phyloP scores from a whole-genome alignment of 176 grass and related monocot species.

The Calamus simplicifolius region DNA sequence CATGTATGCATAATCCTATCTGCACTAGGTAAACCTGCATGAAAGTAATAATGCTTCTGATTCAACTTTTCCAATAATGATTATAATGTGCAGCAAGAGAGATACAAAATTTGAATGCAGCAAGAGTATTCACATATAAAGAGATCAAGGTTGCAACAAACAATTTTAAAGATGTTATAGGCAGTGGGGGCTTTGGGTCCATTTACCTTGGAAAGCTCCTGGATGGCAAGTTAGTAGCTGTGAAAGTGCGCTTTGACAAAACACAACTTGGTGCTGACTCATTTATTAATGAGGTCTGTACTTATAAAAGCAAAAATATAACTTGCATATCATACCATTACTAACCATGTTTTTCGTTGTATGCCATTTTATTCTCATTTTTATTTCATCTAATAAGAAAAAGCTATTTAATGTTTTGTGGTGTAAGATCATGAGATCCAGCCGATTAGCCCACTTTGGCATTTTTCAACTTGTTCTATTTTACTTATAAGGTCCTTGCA shows the following conservation, averaged over 20 bases:
- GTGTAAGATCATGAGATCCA: too few relatives aligned
- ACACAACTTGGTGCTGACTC: constrained; percentile 32
- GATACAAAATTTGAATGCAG: constrained; percentile 13
- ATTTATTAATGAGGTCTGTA: constrained; percentile 33
- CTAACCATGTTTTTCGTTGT: too few relatives aligned
- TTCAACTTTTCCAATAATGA: too few relatives aligned
- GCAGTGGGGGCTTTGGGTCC: constrained; percentile 28
- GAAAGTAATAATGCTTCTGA: too few relatives aligned
- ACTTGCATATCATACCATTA: too few relatives aligned
- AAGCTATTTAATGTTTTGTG: too few relatives aligned
- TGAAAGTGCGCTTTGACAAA: constrained; percentile 32
- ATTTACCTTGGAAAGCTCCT: constrained; percentile 29
- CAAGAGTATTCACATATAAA: constrained; percentile 26
- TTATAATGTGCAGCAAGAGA: constrained; percentile 13
- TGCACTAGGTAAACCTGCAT: too few relatives aligned
- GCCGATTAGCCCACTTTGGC: too few relatives aligned
- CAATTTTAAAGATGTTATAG: constrained; percentile 34
- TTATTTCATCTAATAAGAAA: too few relatives aligned
- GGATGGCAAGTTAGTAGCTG: constrained; percentile 31
- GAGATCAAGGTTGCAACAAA: constrained; percentile 32
- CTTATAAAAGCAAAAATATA: constrained; percentile 2
- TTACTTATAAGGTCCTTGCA: too few relatives aligned
- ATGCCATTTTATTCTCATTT: too few relatives aligned
- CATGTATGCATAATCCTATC: constrained; percentile 11
- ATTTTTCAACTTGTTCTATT: too few relatives aligned